Conservation (phyloP, 2,329 filamentous ascomycete species). For the Raffaelea ambrosiae region DNA sequence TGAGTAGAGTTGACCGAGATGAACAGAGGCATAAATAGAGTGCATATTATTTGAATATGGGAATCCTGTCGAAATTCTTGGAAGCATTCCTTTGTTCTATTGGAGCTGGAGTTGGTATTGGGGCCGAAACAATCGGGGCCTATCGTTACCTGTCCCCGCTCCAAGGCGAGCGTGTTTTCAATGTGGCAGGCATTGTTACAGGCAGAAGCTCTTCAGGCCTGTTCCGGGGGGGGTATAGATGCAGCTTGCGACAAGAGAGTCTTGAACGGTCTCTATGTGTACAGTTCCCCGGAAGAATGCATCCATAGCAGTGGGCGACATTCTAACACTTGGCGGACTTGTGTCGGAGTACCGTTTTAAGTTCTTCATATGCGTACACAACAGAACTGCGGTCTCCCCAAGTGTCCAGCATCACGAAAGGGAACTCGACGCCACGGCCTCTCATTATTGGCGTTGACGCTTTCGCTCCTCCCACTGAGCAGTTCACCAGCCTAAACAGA, state of each 20-base stretch:
- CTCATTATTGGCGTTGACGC: slow-evolving; percentile 53
- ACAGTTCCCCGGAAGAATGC: slow-evolving; percentile 38
- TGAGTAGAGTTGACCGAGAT: too few species aligned
- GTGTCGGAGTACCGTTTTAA: slow-evolving; percentile 50
- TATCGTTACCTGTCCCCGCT: slow-evolving; percentile 55
- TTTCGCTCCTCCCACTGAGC: slow-evolving; percentile 47
- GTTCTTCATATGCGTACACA: slow-evolving; percentile 49
- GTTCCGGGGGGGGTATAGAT: slow-evolving; percentile 52
- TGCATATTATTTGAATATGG: too few species aligned
- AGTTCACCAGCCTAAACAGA: slow-evolving; percentile 54
- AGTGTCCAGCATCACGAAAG: background rate
- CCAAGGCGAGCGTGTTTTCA: slow-evolving; percentile 44
- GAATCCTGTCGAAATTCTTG: too few species aligned
- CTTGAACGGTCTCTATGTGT: slow-evolving; percentile 61
- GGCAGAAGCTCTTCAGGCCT: slow-evolving; percentile 54
- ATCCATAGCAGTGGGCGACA: slow-evolving; percentile 48
- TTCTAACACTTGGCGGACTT: slow-evolving; percentile 50
- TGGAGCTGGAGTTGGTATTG: too few species aligned
- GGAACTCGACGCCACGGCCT: slow-evolving; percentile 20
- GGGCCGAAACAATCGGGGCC: slow-evolving; percentile 40
- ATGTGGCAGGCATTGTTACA: slow-evolving; percentile 55
- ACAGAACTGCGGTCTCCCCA: slow-evolving; percentile 50
- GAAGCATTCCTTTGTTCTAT: too few species aligned
- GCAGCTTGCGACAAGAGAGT: slow-evolving; percentile 45
- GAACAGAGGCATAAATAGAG: too few species aligned